Evolutionary conservation across 2,329 filamentous ascomycete genomes (phyloP), one percentile per base, ranked within the genome.

Genomic region (Diaporthe vexans): DNA sequence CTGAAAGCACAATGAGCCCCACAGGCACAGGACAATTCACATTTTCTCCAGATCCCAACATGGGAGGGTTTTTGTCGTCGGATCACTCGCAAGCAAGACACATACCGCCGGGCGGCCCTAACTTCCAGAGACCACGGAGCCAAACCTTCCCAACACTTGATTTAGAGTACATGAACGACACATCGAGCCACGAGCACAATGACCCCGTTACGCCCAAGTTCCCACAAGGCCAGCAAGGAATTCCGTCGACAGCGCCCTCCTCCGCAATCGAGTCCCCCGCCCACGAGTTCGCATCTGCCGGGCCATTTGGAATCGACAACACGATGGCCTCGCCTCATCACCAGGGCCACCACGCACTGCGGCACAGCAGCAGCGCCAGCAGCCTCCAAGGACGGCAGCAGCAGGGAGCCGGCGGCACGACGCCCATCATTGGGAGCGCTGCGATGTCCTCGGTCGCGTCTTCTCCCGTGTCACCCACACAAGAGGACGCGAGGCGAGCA

Each of bases 401-500:
- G 2, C 82, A 81, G 9, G 78, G 80, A 35, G 56, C 13, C 10
- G 65, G 37, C 56, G 73, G 74, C 46, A 70, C 68, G 17, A 85
- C 84, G 5, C 79, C 80, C 2, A 78, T 80, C 15, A 81, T 76
- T 5, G 76, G 61, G 10, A 80, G 77, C 52, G 79, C 76, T 21
- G 79, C 78, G 69, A 82, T 78, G 72, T 83, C 56, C 77, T 83
- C 85, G 2, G 85, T 91, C 51, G 85, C 90, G 75, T 88, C 89
- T 54, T 88, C 91, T 67, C 88, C 92, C 1, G 89, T 84, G 37
- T 93, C 93, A 1, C 94, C 93, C 0, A 95, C 93, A 0, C 94
- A 95, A 78, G 95, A 98, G 78, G 95, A 98, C 82, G 95, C 95
- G 5, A 90, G 94, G 52, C 89, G 91, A 69, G 96, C 95, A 1